A percentile compares a stretch with the other conserved stretches of the same genome.
Conservation (phyloP, 306 rosid genomes). For the Acacia acuminata region DNA sequence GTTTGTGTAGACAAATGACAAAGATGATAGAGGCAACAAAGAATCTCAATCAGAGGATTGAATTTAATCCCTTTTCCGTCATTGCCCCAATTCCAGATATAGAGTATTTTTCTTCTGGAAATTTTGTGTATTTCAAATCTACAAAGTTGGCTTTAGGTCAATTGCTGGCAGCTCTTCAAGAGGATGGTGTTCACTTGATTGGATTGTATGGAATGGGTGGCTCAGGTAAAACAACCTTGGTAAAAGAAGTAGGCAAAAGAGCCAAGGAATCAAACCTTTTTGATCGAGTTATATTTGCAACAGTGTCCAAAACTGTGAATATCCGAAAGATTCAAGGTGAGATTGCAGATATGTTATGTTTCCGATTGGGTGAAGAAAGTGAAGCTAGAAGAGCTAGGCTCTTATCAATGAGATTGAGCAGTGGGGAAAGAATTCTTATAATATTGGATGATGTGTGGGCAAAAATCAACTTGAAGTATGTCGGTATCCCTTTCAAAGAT, state of each 20-base stretch:
- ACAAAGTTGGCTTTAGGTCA: neutral
- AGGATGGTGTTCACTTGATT: neutral
- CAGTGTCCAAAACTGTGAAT: neutral
- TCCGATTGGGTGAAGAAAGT: neutral
- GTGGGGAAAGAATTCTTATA: neutral
- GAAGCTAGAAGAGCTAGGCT: neutral
- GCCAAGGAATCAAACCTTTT: neutral
- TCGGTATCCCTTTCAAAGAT: neutral
- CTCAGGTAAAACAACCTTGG: neutral
- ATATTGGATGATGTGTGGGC: conserved; percentile 1
- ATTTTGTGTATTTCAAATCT: no score
- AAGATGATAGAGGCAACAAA: no score
- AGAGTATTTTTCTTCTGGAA: no score
- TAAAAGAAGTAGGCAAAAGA: neutral
- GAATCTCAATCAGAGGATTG: no score
- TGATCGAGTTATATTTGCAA: neutral
- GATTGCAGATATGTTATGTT: neutral
- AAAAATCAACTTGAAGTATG: neutral
- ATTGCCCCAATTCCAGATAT: no score
- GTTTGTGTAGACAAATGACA: no score
- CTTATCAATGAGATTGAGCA: neutral
- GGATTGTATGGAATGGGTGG: conserved; percentile 11
- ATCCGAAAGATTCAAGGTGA: neutral
- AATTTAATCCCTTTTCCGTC: no score
- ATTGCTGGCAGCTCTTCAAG: neutral